phyloP scores from a whole-genome alignment of 106 monocot genomes.

The Dendrobium chrysotoxum region DNA sequence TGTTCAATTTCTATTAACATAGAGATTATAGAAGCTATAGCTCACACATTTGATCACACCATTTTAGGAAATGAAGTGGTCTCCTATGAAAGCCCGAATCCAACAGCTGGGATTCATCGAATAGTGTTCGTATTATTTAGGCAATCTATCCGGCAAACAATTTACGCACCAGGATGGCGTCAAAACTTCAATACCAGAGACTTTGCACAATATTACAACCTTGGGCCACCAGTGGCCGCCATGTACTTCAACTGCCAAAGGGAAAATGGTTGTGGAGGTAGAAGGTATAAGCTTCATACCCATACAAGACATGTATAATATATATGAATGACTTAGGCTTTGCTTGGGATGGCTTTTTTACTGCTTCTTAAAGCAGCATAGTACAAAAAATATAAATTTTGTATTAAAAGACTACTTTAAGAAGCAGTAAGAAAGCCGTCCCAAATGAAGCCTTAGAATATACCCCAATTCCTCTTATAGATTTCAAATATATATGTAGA shows the following conservation, averaged over 20 bases:
- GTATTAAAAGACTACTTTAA: too few relatives aligned
- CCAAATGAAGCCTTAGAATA: background rate
- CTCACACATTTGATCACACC: background rate
- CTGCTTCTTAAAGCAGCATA: too few relatives aligned
- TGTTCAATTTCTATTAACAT: background rate
- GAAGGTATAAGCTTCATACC: slow-evolving; percentile 23
- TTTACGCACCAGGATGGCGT: slow-evolving; percentile 38
- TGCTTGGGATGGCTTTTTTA: too few relatives aligned
- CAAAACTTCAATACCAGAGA: slow-evolving; percentile 43
- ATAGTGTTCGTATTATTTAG: slow-evolving; percentile 34
- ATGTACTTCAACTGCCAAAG: slow-evolving; percentile 45
- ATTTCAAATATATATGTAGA: too few relatives aligned
- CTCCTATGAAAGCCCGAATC: slow-evolving; percentile 35
- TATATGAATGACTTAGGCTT: background rate
- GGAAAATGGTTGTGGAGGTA: slow-evolving; percentile 45
- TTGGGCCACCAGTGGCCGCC: slow-evolving; percentile 36
- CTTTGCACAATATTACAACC: slow-evolving; percentile 30
- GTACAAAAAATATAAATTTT: too few relatives aligned
- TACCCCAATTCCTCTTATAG: too few relatives aligned
- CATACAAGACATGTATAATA: background rate
- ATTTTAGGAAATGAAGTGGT: slow-evolving; percentile 36
- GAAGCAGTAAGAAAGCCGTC: too few relatives aligned
- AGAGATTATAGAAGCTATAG: background rate
- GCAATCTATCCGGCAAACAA: slow-evolving; percentile 26
- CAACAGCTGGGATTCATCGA: slow-evolving; percentile 44